These are phyloP conservation scores for Umbelopsis sp. DNA, from an alignment of 192 early-diverging fungal genomes.

Conservation along the genomic window DNA sequence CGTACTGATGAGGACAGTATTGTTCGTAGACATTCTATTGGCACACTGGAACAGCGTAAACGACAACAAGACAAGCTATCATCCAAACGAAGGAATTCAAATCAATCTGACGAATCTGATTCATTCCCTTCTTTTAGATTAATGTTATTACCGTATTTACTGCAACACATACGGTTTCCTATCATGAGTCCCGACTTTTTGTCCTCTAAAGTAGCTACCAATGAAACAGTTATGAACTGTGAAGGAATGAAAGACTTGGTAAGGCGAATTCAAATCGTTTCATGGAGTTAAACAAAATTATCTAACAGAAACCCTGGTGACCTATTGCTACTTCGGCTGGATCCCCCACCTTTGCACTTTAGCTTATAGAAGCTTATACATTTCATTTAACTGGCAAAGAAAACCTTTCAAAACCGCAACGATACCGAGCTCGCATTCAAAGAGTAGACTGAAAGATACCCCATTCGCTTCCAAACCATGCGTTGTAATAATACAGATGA, in stretches of 20 bases:
- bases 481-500: neutral
- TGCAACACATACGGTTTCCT: slow-evolving; percentile 42
- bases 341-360: no score
- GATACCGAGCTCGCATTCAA: neutral
- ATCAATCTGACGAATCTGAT: neutral
- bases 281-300: neutral
- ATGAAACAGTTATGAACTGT: slow-evolving; percentile 28
- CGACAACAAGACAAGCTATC: neutral
- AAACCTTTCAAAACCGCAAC: neutral
- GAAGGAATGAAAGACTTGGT: slow-evolving; percentile 40
- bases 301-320: neutral
- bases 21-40: neutral
- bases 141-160: slow-evolving; percentile 24
- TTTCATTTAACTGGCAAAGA: neutral
- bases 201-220: slow-evolving; percentile 25
- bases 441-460: neutral
- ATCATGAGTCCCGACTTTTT: slow-evolving; percentile 34
- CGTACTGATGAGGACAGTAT: neutral
- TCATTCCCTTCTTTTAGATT: neutral
- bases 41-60: neutral
- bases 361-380: slow-evolving; percentile 7
- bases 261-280: slow-evolving; percentile 19
- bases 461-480: neutral
- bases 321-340: no score
- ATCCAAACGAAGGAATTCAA: neutral